Percentiles rank a stretch among this genome's conserved stretches.
Conservation (phyloP, 768 basidiomycete species). For the Arthromyces matolae region DNA sequence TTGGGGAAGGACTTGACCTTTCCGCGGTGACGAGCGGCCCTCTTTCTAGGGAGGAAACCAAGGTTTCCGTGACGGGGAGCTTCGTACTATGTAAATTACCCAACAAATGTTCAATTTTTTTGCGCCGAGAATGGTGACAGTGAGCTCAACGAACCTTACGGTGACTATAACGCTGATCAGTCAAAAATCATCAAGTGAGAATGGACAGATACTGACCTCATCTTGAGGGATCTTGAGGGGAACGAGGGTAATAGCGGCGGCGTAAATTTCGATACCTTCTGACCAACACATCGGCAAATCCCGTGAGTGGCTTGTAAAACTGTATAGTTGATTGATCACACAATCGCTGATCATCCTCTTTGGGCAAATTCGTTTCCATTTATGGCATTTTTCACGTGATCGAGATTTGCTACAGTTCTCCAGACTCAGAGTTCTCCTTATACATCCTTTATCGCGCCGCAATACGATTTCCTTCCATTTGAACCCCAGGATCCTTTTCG, state of each 20-base stretch:
- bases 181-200: slow-evolving; percentile 10
- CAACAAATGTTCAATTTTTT: not conserved
- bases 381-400: slow-evolving; percentile 1
- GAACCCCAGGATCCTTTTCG: too few relatives aligned
- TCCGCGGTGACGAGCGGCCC: slow-evolving; percentile 94
- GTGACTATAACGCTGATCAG: slow-evolving; percentile 49
- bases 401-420: too few relatives aligned
- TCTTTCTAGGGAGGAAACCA: slow-evolving; percentile 95
- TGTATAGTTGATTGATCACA: slow-evolving; percentile 35
- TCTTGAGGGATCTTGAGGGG: slow-evolving; percentile 49
- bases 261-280: slow-evolving; percentile 23
- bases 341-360: not conserved
- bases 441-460: too few relatives aligned
- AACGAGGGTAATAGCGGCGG: slow-evolving; percentile 30
- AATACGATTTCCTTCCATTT: too few relatives aligned
- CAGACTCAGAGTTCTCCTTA: too few relatives aligned
- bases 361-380: slow-evolving; percentile 12
- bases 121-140: slow-evolving; percentile 1
- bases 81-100: slow-evolving; percentile 77
- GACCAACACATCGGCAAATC: slow-evolving; percentile 26
- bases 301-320: slow-evolving; percentile 35
- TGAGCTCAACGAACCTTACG: slow-evolving; percentile 63
- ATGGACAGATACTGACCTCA: slow-evolving; percentile 49
- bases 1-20: slow-evolving; percentile 99
- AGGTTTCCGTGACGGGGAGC: slow-evolving; percentile 97